A percentile compares a stretch with the other conserved stretches of the same genome.
Conservation (phyloP, 2,329 filamentous ascomycete genomes). For the Zymoseptoria tritici region DNA sequence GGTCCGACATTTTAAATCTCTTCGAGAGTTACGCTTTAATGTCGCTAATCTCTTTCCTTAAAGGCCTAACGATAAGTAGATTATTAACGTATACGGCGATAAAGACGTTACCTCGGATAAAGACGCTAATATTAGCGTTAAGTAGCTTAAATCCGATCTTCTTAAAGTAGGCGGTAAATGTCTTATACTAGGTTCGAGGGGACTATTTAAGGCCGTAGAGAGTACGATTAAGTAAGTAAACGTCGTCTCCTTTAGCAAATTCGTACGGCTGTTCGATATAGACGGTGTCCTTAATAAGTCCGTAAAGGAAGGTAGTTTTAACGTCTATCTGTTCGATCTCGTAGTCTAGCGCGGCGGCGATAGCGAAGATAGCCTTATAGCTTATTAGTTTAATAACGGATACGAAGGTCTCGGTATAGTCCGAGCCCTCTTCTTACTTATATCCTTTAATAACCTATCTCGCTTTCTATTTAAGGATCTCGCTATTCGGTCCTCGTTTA, state of each 20-base stretch:
- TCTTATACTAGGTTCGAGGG: slow-evolving; percentile 3
- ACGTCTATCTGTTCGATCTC: slow-evolving; percentile 27
- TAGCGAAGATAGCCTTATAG: slow-evolving; percentile 22
- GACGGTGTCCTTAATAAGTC: not conserved
- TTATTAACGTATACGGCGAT: slow-evolving; percentile 10
- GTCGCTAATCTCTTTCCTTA: not conserved
- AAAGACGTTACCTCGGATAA: slow-evolving; percentile 1
- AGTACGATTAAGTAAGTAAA: not conserved
- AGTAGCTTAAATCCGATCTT: not conserved
- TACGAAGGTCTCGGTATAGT: slow-evolving; percentile 27
- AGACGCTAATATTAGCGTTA: slow-evolving; percentile 3
- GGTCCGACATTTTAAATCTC: slow-evolving; percentile 9
- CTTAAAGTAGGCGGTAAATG: not conserved
- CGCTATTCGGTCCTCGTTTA: not conserved
- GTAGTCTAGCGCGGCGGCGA: slow-evolving; percentile 15
- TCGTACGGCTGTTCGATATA: not conserved
- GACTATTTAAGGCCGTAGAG: slow-evolving; percentile 8
- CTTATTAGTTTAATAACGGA: slow-evolving; percentile 10
- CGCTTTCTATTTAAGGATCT: slow-evolving; percentile 18
- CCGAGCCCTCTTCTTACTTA: too few species aligned
- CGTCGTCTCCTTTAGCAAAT: not conserved
- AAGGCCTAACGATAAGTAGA: slow-evolving; percentile 6
- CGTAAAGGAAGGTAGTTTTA: not conserved
- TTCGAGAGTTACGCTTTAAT: slow-evolving; percentile 1
- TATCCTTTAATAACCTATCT: slow-evolving; percentile 24